Base-by-base conservation (phyloP, 2,329 filamentous ascomycete genomes). In the Penicillium sp. region DNA sequence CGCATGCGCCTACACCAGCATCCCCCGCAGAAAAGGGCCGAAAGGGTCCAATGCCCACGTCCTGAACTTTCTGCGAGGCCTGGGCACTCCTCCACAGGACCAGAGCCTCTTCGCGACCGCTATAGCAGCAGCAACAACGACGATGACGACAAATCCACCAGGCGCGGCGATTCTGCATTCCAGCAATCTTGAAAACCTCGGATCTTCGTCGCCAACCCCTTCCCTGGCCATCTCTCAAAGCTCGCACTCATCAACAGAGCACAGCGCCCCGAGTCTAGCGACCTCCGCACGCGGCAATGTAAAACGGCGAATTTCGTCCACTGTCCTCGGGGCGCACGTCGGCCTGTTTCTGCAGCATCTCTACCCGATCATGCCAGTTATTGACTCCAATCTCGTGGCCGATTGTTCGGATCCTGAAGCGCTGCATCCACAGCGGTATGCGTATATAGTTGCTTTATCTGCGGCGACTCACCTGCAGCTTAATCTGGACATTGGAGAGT, bases 401-500 rank as follows among this genome's bases (percentile, higher is more conserved):
- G 53, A 56, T 41, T 56, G 29, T 41, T 11, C 38, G 17, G 35
- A 35, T n/a, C 53, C 53, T 7, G 53, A 56, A 31, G 41, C 53
- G 9, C 35, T 56, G 35, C 30, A 41, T 56, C 53, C 53, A 23
- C 44, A 21, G 19, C 53, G 53, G 38, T 56, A 56, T 29, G 53
- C 53, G 2, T 29, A 56, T 56, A 15, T 56, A n/a, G 53, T 56
- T 15, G 35, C 53, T n/a, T 56, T 56, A 17, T 46, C 53, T 13
- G 53, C 53, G 5, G 53, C 53, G 5, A 56, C 53, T 26, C 53
- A 56, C 31, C 53, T 56, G 17, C 53, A 56, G 53, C 41, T 56
- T 6, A 56, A 56, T 21, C 41, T 56, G 23, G 53, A 56, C 47
- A 56, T 56, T 31, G 53, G 53, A 29, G 53, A 35, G 19, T 46